A percentile compares a stretch with the other conserved stretches of the same genome.
Evolutionary conservation across 148 eudicot genomes (phyloP).

Genomic region (Heliamphora exappendiculata): DNA sequence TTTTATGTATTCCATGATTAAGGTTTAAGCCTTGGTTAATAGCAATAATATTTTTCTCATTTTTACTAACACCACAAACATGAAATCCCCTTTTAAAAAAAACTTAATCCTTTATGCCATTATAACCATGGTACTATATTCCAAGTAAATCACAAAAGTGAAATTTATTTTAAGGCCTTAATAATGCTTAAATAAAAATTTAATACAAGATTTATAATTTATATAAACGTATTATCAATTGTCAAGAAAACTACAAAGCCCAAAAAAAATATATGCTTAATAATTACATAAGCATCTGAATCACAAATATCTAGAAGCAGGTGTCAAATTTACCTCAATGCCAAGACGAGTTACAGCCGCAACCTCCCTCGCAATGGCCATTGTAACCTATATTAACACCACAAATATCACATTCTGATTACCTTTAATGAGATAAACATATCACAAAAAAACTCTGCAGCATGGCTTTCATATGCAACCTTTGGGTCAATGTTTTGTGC

Average conservation of each 20-base stretch:
- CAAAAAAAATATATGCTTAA: neutral
- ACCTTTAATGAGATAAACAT: neutral
- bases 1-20: too few species aligned
- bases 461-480: constrained; percentile 28
- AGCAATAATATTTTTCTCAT: too few species aligned
- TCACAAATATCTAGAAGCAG: neutral
- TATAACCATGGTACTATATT: neutral
- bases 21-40: too few species aligned
- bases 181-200: neutral
- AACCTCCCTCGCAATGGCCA: constrained; percentile 97
- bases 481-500: constrained; percentile 88
- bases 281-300: neutral
- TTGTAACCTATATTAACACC: constrained; percentile 54
- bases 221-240: neutral
- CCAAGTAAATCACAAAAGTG: neutral
- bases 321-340: constrained; percentile 53
- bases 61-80: too few species aligned
- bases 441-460: neutral
- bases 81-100: neutral
- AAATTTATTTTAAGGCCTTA: neutral
- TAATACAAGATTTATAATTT: neutral
- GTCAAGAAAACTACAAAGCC: neutral
- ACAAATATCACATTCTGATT: neutral
- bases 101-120: neutral
- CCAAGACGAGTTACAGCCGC: constrained; percentile 92